Evolutionary conservation across 2,329 filamentous ascomycete species (phyloP), one percentile per base, ranked within the genome.

Genomic region (Didymella segeticola): DNA sequence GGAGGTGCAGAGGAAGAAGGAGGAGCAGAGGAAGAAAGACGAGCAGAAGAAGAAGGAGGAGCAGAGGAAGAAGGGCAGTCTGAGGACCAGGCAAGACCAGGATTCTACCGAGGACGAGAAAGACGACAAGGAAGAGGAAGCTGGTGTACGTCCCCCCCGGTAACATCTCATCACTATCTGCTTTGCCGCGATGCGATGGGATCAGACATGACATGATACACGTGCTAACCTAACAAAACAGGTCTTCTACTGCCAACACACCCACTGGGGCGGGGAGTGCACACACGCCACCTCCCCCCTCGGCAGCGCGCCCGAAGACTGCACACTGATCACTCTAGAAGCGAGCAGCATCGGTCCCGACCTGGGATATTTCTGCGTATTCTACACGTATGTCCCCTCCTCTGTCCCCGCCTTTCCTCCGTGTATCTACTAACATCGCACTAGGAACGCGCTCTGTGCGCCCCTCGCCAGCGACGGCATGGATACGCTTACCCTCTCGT

Each of bases 231-330:
- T 5, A 42, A 11, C 7, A 15, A 25, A 10, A 3, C 17, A 72
- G 70, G 56, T 73, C 27, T 67, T 58, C 42, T 58, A 67, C 39
- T 72, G 69, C 58, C 37, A 57, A 27, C 39, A 70, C 53, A 22
- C 56, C 38, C 53, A 57, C 53, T 73, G 64, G 63, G 37, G 34
- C 29, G 65, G 67, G 9, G 34, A 22, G 2, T 71, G 70, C 61
- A 39, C 36, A 9, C 45, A 62, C 42, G 29, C 47, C 1, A 14
- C 27, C 33, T 49, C 48, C 10, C 53, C 50, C 2, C 53, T 67
- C 39, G 63, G 65, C 39, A 53, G 53, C 29, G 46, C 46, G 7
- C 42, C 58, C 8, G 12, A 39, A 1, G 47, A 53, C 8, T 73
- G 70, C 56, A 50, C 47, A 1, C 12, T 20, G 1, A 52, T 73